These are phyloP conservation scores for Pleurotus cornucopiae DNA, from an alignment of 768 basidiomycete species.

Conservation along the genomic window DNA sequence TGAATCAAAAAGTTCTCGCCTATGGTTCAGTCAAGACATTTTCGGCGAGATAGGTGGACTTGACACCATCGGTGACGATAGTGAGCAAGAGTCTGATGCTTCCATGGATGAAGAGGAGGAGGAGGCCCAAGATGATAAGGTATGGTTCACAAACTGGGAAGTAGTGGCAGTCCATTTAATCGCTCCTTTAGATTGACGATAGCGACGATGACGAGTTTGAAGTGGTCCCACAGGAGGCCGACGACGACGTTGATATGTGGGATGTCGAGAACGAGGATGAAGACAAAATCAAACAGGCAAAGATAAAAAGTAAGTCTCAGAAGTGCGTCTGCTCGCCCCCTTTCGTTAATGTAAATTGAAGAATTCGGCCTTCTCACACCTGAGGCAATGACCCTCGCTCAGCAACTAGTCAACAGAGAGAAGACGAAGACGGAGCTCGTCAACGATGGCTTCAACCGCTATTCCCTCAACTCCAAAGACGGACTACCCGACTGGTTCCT, in stretches of 20 bases:
- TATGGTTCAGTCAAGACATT: conserved; percentile 97
- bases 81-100: conserved; percentile 14
- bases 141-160: too few species aligned
- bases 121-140: conserved; percentile 14
- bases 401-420: conserved; percentile 85
- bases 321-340: neutral
- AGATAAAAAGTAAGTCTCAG: conserved; percentile 57
- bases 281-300: conserved; percentile 60
- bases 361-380: conserved; percentile 81
- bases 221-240: conserved; percentile 61
- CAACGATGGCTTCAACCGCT: conserved; percentile 94
- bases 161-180: neutral
- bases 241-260: conserved; percentile 70
- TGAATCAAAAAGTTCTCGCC: conserved; percentile 48
- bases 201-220: conserved; percentile 66
- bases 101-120: conserved; percentile 19
- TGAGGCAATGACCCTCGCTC: conserved; percentile 89
- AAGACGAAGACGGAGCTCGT: conserved; percentile 85
- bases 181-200: conserved; percentile 12
- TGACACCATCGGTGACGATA: conserved; percentile 16
- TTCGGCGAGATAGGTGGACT: conserved; percentile 63
- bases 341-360: conserved; percentile 22
- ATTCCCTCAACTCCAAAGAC: conserved; percentile 89
- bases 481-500: conserved; percentile 94
- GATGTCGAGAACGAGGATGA: conserved; percentile 75